These are phyloP conservation scores for Podospora didyma DNA, from an alignment of 495 filamentous ascomycete genomes.

Conservation along the genomic window DNA sequence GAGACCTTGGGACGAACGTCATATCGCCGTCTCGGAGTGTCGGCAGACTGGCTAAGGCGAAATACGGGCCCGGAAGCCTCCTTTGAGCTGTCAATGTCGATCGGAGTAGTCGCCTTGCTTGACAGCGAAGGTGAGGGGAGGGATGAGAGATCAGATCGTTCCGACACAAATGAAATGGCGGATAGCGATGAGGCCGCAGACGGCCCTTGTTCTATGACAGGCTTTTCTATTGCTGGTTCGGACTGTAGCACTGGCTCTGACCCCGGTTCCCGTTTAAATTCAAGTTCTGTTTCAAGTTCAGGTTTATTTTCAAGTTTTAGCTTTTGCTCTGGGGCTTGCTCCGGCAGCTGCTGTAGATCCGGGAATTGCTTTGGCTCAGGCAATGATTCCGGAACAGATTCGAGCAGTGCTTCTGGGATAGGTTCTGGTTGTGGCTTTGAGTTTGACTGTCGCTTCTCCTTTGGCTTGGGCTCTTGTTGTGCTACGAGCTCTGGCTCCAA, in stretches of 20 bases:
- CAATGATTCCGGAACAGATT: no score
- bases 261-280: background rate
- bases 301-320: background rate
- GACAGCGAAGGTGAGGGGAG: slow-evolving; percentile 41
- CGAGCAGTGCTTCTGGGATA: no score
- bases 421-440: no score
- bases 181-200: slow-evolving; percentile 18
- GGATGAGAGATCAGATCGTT: slow-evolving; percentile 43
- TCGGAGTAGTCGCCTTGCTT: slow-evolving; percentile 55
- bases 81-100: slow-evolving; percentile 40
- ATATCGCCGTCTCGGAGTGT: slow-evolving; percentile 34
- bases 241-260: no score
- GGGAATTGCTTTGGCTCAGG: background rate
- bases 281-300: background rate
- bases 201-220: background rate
- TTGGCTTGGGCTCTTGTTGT: no score
- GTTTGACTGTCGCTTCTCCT: no score
- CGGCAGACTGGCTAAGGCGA: slow-evolving; percentile 1
- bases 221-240: background rate
- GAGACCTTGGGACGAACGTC: slow-evolving; percentile 70
- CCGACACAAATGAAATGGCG: slow-evolving; percentile 13
- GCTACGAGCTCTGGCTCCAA: no score
- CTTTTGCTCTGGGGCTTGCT: background rate
- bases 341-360: background rate
- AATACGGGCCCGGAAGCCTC: slow-evolving; percentile 15